Evolutionary conservation across 1,139 yeast species (phyloP).

Genomic region (Scheffersomyces titani): DNA sequence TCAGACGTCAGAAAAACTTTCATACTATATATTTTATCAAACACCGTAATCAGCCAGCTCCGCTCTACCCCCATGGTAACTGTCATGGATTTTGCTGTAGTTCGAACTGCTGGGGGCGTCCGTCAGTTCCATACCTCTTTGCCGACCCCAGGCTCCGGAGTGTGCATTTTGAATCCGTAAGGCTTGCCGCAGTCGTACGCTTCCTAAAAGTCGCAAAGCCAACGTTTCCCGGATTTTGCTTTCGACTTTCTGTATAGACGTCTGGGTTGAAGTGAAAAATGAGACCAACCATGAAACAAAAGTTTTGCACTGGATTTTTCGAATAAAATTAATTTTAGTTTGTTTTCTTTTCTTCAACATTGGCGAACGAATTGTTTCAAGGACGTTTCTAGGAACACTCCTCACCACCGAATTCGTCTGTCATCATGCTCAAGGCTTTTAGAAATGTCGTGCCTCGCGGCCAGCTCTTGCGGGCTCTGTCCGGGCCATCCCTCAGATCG

Average conservation of each 20-base stretch:
- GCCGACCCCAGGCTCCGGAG: background rate
- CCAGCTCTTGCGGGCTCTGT: constrained; percentile 20
- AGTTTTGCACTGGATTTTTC: background rate
- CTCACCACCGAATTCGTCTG: background rate
- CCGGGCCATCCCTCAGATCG: constrained; percentile 8
- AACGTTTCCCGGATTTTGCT: background rate
- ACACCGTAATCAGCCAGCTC: background rate
- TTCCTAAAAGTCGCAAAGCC: background rate
- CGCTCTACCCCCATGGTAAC: background rate
- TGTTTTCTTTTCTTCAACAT: background rate
- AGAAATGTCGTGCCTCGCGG: constrained; percentile 42
- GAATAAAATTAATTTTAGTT: too few species aligned
- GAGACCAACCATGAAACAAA: background rate
- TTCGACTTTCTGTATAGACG: background rate
- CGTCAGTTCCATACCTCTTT: background rate
- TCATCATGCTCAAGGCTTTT: constrained; percentile 47
- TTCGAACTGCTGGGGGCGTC: background rate
- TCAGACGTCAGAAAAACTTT: background rate
- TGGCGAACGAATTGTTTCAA: background rate
- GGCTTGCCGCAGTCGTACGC: background rate
- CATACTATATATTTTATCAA: too few species aligned
- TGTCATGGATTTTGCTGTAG: background rate
- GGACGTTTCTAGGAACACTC: background rate
- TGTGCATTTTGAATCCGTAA: background rate
- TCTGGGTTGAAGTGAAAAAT: background rate